Evolutionary conservation across 2,329 filamentous ascomycete species (phyloP).

Genomic region (Arthrobotrys megalospora): DNA sequence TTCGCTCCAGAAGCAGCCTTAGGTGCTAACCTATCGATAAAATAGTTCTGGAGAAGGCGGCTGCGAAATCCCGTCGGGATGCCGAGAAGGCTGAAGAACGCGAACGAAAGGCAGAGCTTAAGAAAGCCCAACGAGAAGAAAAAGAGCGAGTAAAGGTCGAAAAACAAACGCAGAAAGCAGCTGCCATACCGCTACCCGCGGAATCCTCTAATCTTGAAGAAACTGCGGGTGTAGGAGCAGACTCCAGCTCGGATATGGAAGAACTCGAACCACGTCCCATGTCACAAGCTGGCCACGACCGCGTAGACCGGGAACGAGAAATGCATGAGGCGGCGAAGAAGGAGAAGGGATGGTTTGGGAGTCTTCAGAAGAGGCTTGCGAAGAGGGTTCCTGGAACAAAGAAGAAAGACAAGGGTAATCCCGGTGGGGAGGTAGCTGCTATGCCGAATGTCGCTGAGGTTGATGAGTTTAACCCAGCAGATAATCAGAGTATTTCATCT

Average conservation of each 20-base stretch:
- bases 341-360: slow-evolving; percentile 53
- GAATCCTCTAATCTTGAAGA: slow-evolving; percentile 2
- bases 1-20: neutral
- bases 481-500: slow-evolving; percentile 37
- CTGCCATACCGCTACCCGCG: neutral
- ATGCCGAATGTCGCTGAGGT: slow-evolving; percentile 6
- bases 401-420: slow-evolving; percentile 5
- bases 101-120: slow-evolving; percentile 49
- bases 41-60: slow-evolving; percentile 44
- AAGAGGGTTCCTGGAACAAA: slow-evolving; percentile 35
- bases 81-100: slow-evolving; percentile 59
- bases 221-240: slow-evolving; percentile 13
- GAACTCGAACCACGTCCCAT: slow-evolving; percentile 56
- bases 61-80: slow-evolving; percentile 49
- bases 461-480: slow-evolving; percentile 24
- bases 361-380: slow-evolving; percentile 41
- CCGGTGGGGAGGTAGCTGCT: neutral
- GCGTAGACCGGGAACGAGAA: slow-evolving; percentile 45
- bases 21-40: neutral
- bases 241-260: slow-evolving; percentile 45
- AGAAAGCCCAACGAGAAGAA: slow-evolving; percentile 52
- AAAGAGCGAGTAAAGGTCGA: slow-evolving; percentile 49
- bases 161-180: slow-evolving; percentile 21
- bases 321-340: slow-evolving; percentile 52
- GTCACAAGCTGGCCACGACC: slow-evolving; percentile 48